Conservation (phyloP, 2,329 filamentous ascomycete genomes). For the Stagonosporopsis chrysanthemi region DNA sequence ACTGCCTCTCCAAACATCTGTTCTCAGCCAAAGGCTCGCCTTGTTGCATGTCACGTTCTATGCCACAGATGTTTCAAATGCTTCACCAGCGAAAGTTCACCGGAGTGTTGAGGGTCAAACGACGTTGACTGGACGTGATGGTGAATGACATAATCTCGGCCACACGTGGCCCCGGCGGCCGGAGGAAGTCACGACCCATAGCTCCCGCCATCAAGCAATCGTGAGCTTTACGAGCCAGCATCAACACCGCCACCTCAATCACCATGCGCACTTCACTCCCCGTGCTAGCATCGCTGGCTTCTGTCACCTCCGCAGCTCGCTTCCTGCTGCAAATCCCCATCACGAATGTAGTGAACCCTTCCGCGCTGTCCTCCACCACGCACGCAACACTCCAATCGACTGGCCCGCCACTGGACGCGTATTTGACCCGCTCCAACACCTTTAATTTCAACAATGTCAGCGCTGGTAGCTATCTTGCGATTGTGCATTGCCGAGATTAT, state of each 20-base stretch:
- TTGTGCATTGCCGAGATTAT: slow-evolving; percentile 77
- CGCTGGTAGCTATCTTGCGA: slow-evolving; percentile 78
- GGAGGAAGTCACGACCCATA: slow-evolving; percentile 14
- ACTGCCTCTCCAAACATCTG: neutral
- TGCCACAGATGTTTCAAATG: neutral
- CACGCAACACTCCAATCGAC: slow-evolving; percentile 71
- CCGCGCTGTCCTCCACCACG: slow-evolving; percentile 63
- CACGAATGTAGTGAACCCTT: slow-evolving; percentile 54
- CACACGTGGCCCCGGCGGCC: slow-evolving; percentile 8
- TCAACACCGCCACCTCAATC: slow-evolving; percentile 7
- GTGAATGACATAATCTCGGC: slow-evolving; percentile 8
- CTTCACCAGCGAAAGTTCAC: neutral
- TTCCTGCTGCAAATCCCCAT: slow-evolving; percentile 62
- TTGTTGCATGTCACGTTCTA: neutral
- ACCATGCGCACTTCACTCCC: slow-evolving; percentile 46
- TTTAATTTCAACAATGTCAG: slow-evolving; percentile 79
- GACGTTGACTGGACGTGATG: neutral
- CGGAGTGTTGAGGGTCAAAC: neutral
- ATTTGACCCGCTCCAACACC: slow-evolving; percentile 71
- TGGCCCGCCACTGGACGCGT: slow-evolving; percentile 62
- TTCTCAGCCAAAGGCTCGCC: neutral
- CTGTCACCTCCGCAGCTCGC: slow-evolving; percentile 51
- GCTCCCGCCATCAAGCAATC: slow-evolving; percentile 7
- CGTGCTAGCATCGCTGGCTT: slow-evolving; percentile 53
- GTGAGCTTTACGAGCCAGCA: slow-evolving; percentile 10